These are phyloP conservation scores for California macrophylla DNA, from an alignment of 441 rosid species.

Conservation along the genomic window DNA sequence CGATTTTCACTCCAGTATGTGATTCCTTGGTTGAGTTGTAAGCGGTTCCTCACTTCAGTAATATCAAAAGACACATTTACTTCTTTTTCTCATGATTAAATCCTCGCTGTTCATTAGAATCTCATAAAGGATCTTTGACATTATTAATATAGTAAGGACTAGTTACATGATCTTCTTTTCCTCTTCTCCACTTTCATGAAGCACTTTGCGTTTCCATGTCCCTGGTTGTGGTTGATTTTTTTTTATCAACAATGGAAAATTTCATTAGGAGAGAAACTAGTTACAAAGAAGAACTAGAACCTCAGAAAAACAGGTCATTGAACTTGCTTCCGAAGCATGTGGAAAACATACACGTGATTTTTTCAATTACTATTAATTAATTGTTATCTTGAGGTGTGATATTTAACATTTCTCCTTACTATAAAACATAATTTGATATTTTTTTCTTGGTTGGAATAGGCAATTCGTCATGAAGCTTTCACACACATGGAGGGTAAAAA, in stretches of 20 bases:
- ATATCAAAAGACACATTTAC: neutral
- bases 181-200: neutral
- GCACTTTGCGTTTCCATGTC: neutral
- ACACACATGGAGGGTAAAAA: constrained; percentile 88
- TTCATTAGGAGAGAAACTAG: too few species aligned
- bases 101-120: neutral
- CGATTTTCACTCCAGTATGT: neutral
- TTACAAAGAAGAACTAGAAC: too few species aligned
- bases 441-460: constrained; percentile 35
- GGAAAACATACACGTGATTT: neutral
- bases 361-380: neutral
- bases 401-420: neutral
- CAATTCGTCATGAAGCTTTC: constrained; percentile 97
- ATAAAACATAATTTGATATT: neutral
- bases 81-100: neutral
- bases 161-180: neutral
- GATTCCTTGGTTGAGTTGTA: neutral
- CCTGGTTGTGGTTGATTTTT: neutral
- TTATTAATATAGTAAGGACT: neutral
- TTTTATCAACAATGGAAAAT: too few species aligned
- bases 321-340: too few species aligned
- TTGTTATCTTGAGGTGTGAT: neutral
- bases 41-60: neutral
- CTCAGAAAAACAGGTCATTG: too few species aligned
- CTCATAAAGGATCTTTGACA: neutral